Conservation (phyloP, 768 basidiomycete genomes). For the Russula foetens region DNA sequence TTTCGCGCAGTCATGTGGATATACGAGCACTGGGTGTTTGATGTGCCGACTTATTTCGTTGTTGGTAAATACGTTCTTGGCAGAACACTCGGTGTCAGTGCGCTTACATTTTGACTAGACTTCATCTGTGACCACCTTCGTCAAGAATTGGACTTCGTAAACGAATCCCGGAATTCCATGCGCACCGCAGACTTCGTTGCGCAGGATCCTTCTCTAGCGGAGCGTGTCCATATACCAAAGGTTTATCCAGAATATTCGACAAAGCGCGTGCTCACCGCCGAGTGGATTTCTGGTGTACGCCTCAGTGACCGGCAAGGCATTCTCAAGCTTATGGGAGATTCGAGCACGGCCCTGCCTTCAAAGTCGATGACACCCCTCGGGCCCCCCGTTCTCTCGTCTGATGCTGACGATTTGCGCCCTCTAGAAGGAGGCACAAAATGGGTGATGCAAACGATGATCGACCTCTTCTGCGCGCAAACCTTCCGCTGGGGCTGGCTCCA, state of each 20-base stretch:
- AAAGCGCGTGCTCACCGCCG: constrained; percentile 71
- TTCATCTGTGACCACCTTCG: constrained; percentile 77
- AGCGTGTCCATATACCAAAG: constrained; percentile 70
- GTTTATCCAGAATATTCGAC: constrained; percentile 68
- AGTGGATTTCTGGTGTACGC: constrained; percentile 77
- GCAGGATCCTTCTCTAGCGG: constrained; percentile 58
- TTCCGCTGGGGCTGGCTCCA: constrained; percentile 90
- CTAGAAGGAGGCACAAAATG: constrained; percentile 53
- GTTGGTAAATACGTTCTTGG: constrained; percentile 42
- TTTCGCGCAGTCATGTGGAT: constrained; percentile 72
- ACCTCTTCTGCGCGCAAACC: constrained; percentile 83
- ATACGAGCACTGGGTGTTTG: constrained; percentile 73
- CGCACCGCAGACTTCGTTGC: constrained; percentile 62
- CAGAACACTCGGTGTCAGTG: not conserved
- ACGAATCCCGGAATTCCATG: constrained; percentile 72
- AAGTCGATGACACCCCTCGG: constrained; percentile 11
- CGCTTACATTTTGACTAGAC: constrained; percentile 32
- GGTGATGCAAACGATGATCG: constrained; percentile 82
- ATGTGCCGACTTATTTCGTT: constrained; percentile 75
- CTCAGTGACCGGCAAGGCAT: constrained; percentile 57
- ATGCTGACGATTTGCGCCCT: not conserved
- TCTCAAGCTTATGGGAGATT: constrained; percentile 50
- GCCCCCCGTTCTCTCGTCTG: constrained; percentile 1
- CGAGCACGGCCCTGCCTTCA: constrained; percentile 8
- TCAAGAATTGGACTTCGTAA: constrained; percentile 72